Base-by-base conservation (phyloP, 768 basidiomycete species). In the Boletus sp. region DNA sequence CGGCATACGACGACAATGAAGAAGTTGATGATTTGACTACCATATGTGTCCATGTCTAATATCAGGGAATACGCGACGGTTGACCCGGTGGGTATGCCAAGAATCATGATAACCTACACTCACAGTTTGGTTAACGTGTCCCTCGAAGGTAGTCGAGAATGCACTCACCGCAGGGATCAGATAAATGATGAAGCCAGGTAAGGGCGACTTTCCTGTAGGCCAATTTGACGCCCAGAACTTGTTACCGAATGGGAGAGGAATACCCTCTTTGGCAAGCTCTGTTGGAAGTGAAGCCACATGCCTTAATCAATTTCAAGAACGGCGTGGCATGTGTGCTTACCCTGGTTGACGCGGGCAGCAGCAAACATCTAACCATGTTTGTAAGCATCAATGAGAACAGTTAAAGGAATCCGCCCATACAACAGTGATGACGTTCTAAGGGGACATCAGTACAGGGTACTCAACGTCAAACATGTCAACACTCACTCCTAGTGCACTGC, bases 181-280 rank as follows among this genome's bases (percentile, higher is more conserved):
- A 49, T 83, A 79, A 7, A 84, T 70, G 50, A 83, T 75, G 5
- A 83, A 71, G 0, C 79, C 82, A 0, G 81, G 79, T 23, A 82
- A 63, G 0, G 81, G 82, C 0, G 81, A 77, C 57, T 78, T 78
- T 9, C 81, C 79, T 2, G 78, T 80, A 1, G 81, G 81, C 81
- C 80, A 82, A 61, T 83, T 83, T 1, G 79, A 80, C 2, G 83
- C 83, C 82, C 81, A 83, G 59, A 83, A 80, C 27, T 66, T 73
- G 57, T 79, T 82, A 5, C 80, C 80, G 50, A 82, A 82, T 0
- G 82, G 82, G 0, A 83, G 73, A 8, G 81, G 82, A n/a, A 84
- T 70, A 2, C 83, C 83, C 61, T 83, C 83, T 56, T 84, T 84
- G 6, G 83, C 83, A 4, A 84, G 75, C 50, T 84, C 83, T 78